Conservation (phyloP, 2,329 filamentous ascomycete species). For the Fusarium setosum region DNA sequence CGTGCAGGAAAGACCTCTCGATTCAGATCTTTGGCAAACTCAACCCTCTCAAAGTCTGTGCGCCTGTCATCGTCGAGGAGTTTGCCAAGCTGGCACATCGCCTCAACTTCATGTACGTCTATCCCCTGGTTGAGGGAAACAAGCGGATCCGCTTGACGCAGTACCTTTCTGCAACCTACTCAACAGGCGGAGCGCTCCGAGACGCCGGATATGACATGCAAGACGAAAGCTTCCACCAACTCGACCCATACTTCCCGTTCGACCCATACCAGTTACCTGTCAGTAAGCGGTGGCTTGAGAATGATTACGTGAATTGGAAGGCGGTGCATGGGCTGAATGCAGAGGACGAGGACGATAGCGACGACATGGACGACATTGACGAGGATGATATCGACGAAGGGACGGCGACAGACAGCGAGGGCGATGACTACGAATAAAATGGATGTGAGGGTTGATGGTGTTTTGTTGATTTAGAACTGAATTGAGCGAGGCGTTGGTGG, state of each 20-base stretch:
- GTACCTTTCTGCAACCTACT: slow-evolving; percentile 69
- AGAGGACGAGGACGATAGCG: slow-evolving; percentile 65
- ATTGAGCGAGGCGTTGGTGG: slow-evolving; percentile 38
- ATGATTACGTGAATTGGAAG: slow-evolving; percentile 85
- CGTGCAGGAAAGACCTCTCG: slow-evolving; percentile 78
- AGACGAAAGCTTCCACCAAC: slow-evolving; percentile 83
- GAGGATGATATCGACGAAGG: slow-evolving; percentile 60
- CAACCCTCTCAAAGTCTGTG: slow-evolving; percentile 95
- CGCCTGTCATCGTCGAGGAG: slow-evolving; percentile 88
- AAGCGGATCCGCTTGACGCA: slow-evolving; percentile 86
- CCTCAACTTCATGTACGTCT: slow-evolving; percentile 89
- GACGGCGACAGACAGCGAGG: slow-evolving; percentile 62
- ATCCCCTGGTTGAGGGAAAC: slow-evolving; percentile 88
- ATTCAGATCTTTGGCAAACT: slow-evolving; percentile 87
- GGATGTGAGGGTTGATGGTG: slow-evolving; percentile 1
- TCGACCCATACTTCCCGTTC: slow-evolving; percentile 97
- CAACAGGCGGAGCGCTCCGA: slow-evolving; percentile 64
- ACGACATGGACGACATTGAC: slow-evolving; percentile 62
- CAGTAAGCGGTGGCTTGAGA: slow-evolving; percentile 88
- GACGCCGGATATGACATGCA: slow-evolving; percentile 61
- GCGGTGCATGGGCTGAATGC: slow-evolving; percentile 76
- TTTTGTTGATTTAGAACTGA: slow-evolving; percentile 11
- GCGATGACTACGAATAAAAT: slow-evolving; percentile 52
- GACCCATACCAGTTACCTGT: slow-evolving; percentile 93
- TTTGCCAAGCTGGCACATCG: slow-evolving; percentile 91